Evolutionary conservation across 2,329 filamentous ascomycete species (phyloP).

Genomic region (Xylaria sp.): DNA sequence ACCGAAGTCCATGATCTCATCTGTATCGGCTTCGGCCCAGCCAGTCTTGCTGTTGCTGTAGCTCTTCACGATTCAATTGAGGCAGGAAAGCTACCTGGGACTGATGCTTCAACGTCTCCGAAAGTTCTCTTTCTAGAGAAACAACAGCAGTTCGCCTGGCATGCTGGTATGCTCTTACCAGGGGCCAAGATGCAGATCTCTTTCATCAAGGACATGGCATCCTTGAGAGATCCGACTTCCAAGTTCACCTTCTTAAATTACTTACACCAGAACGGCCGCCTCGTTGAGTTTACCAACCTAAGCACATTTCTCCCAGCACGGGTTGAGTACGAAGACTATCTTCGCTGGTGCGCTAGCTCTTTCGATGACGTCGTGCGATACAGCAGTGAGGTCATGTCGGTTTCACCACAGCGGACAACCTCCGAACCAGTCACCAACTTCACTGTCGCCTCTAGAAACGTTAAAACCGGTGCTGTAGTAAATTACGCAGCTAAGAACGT

Average conservation of each 20-base stretch:
- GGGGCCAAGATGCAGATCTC: conserved; percentile 98
- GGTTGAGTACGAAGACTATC: conserved; percentile 93
- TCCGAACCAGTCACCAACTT: conserved; percentile 71
- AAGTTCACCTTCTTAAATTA: conserved; percentile 98
- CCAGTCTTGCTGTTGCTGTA: conserved; percentile 87
- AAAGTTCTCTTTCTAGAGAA: conserved; percentile 90
- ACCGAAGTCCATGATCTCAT: conserved; percentile 83
- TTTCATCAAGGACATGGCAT: conserved; percentile 95
- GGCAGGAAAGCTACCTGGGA: conserved; percentile 57
- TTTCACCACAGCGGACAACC: conserved; percentile 68
- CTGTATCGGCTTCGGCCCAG: conserved; percentile 93
- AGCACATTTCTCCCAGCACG: conserved; percentile 88
- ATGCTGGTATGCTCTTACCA: conserved; percentile 92
- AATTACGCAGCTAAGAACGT: conserved; percentile 72
- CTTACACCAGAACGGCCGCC: conserved; percentile 80
- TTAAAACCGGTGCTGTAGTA: conserved; percentile 64
- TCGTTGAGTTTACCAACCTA: conserved; percentile 91
- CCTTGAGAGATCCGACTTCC: conserved; percentile 85
- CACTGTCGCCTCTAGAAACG: conserved; percentile 72
- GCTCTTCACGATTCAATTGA: conserved; percentile 85
- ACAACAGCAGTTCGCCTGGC: conserved; percentile 87
- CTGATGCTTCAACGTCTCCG: conserved; percentile 58
- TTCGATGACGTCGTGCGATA: conserved; percentile 82
- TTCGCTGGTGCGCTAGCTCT: conserved; percentile 87
- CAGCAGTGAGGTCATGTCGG: conserved; percentile 78